phyloP scores from a whole-genome alignment of 257 asterid genomes.

The Rhazya stricta region DNA sequence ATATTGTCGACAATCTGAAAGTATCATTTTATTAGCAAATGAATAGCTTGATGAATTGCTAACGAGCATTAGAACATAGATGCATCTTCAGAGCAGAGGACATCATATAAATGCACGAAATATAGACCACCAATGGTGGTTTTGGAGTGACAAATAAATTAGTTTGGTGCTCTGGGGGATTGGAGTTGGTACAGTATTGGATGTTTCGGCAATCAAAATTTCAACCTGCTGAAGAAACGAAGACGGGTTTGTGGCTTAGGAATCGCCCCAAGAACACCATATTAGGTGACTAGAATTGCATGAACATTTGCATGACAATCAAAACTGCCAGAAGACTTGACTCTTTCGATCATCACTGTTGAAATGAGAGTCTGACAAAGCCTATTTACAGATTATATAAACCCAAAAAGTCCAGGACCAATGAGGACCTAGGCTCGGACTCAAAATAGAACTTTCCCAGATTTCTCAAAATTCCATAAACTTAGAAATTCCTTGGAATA shows the following conservation, averaged over 20 bases:
- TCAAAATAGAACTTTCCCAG: not conserved
- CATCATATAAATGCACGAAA: not conserved
- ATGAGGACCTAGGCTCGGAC: not conserved
- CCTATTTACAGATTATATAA: not conserved
- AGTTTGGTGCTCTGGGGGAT: not conserved
- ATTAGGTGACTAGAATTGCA: not conserved
- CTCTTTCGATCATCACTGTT: not conserved
- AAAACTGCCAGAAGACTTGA: not conserved
- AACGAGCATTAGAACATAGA: not conserved
- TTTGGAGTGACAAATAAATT: not conserved
- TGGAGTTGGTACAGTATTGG: too few species aligned
- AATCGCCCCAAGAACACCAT: not conserved
- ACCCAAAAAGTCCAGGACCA: not conserved
- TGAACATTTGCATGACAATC: not conserved
- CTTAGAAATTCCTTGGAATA: not conserved
- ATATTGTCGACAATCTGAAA: constrained; percentile 81
- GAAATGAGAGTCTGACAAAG: too few species aligned
- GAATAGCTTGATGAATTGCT: not conserved
- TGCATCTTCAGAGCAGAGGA: not conserved
- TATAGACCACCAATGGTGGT: not conserved
- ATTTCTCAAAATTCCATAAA: not conserved
- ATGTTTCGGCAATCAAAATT: not conserved
- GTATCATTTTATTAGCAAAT: not conserved
- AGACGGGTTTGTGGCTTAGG: not conserved
- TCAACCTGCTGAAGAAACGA: not conserved